These are phyloP conservation scores for Purshia tridentata DNA, from an alignment of 306 rosid species.

Conservation along the genomic window DNA sequence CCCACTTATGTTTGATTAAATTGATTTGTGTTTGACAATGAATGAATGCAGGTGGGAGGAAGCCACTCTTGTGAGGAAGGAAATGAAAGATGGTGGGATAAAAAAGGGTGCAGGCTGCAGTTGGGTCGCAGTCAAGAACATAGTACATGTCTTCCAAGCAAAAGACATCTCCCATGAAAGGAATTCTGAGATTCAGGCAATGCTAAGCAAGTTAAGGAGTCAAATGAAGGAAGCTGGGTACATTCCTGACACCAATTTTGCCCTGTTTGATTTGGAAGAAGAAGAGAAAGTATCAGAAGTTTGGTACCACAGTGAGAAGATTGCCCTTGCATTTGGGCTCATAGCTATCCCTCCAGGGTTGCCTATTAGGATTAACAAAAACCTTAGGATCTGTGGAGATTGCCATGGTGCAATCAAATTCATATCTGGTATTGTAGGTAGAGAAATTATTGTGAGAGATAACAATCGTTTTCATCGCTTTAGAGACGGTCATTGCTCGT, in stretches of 20 bases:
- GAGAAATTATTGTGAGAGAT: constrained; percentile 71
- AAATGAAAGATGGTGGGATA: constrained; percentile 74
- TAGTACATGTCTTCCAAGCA: constrained; percentile 67
- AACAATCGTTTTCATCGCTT: constrained; percentile 68
- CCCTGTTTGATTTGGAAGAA: constrained; percentile 72
- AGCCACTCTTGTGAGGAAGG: constrained; percentile 71
- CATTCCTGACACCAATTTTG: constrained; percentile 57
- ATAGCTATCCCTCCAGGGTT: constrained; percentile 59
- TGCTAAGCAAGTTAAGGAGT: constrained; percentile 52
- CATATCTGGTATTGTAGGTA: constrained; percentile 59
- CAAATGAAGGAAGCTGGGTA: constrained; percentile 71
- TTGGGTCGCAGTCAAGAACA: constrained; percentile 72
- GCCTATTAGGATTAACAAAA: constrained; percentile 66
- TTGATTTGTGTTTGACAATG: constrained; percentile 1
- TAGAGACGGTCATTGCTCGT: constrained; percentile 57
- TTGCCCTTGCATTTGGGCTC: constrained; percentile 80
- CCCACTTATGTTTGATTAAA: background rate
- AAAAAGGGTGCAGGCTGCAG: constrained; percentile 76
- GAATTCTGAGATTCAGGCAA: constrained; percentile 65
- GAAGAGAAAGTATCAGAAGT: constrained; percentile 76
- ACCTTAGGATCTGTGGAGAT: constrained; percentile 51
- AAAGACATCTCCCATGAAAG: constrained; percentile 67
- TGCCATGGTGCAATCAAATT: constrained; percentile 47
- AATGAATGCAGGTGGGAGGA: constrained; percentile 82
- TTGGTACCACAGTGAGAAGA: constrained; percentile 80